Conservation (phyloP, 2,329 filamentous ascomycete genomes). For the Aspergillus ochraceoroseus region DNA sequence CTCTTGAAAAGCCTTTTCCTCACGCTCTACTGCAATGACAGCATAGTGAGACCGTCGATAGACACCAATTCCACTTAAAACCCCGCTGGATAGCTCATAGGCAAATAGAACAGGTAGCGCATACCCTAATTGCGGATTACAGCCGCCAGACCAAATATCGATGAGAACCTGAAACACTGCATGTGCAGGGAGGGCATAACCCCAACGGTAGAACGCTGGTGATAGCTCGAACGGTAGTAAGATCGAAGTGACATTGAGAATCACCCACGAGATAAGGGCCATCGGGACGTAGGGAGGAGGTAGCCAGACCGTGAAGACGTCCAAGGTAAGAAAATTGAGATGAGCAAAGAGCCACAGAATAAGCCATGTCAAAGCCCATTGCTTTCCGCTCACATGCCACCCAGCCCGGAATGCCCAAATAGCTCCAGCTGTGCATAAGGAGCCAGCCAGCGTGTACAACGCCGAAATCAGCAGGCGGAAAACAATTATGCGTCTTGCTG, state of each 20-base stretch:
- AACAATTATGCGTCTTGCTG: constrained; percentile 29
- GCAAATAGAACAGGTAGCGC: constrained; percentile 37
- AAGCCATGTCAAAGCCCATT: constrained; percentile 46
- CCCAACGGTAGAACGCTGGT: constrained; percentile 40
- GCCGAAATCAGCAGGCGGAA: constrained; percentile 36
- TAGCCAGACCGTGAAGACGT: constrained; percentile 43
- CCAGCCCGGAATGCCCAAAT: constrained; percentile 44
- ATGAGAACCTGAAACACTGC: constrained; percentile 39
- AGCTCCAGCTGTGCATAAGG: constrained; percentile 39
- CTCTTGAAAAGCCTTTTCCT: constrained; percentile 6
- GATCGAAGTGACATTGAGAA: constrained; percentile 43
- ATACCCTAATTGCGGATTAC: constrained; percentile 39
- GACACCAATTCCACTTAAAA: constrained; percentile 8
- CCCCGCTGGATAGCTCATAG: constrained; percentile 3
- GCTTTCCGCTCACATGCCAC: constrained; percentile 40
- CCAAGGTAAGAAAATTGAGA: constrained; percentile 44
- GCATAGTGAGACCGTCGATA: constrained; percentile 14
- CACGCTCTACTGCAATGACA: neutral
- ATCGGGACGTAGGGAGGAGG: constrained; percentile 43
- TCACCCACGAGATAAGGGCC: constrained; percentile 44
- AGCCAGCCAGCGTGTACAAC: constrained; percentile 40
- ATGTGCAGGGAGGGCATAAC: constrained; percentile 39
- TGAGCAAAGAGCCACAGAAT: constrained; percentile 44
- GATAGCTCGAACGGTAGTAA: constrained; percentile 44
- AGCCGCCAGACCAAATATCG: constrained; percentile 43